These are phyloP conservation scores for Trifolium dubium DNA, from an alignment of 306 rosid genomes.

Conservation along the genomic window DNA sequence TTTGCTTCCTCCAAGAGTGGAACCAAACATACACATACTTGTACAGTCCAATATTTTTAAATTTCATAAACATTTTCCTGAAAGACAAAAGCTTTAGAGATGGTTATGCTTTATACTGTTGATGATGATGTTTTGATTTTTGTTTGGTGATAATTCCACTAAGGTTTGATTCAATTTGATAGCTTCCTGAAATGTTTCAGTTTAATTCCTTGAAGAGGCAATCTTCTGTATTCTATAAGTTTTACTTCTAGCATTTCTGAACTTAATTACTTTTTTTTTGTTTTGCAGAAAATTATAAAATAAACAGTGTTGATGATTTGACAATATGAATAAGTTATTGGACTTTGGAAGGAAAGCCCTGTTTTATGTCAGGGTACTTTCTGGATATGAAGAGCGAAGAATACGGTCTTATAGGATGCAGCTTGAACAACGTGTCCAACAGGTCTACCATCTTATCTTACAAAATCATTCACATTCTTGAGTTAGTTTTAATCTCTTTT, in stretches of 20 bases:
- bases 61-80: constrained; percentile 5
- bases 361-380: constrained; percentile 74
- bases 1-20: too few relatives aligned
- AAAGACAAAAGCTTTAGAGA: constrained; percentile 2
- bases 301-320: constrained; percentile 41
- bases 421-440: constrained; percentile 53
- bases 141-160: background rate
- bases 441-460: constrained; percentile 44
- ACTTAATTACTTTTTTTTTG: constrained; percentile 13
- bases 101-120: constrained; percentile 18
- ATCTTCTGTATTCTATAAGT: constrained; percentile 27
- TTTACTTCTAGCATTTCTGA: constrained; percentile 28
- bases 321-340: constrained; percentile 49
- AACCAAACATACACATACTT: background rate
- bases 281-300: constrained; percentile 41
- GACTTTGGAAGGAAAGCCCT: constrained; percentile 70
- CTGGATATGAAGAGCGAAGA: constrained; percentile 90
- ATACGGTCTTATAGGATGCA: constrained; percentile 69
- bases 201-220: constrained; percentile 13
- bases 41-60: constrained; percentile 14
- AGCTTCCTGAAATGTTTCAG: constrained; percentile 5
- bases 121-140: background rate
- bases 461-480: background rate
- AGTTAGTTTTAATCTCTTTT: background rate
- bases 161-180: constrained; percentile 15